Evolutionary conservation across 2,329 filamentous ascomycete species (phyloP), one percentile per base, ranked within the genome.

Genomic region (Lasiodiplodia hormozganensis): DNA sequence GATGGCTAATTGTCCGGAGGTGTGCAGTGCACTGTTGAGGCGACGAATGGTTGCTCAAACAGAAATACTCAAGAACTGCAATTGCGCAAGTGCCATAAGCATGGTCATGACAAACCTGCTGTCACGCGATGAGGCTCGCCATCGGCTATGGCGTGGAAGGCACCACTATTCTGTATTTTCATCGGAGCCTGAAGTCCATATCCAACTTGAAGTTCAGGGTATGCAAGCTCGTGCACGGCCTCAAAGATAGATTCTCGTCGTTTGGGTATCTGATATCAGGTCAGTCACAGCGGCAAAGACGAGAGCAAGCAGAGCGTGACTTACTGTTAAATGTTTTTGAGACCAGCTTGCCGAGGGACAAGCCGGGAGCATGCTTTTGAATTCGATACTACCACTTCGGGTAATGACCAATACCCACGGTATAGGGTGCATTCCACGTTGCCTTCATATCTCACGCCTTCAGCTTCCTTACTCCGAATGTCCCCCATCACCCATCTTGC

Each of bases 361-460:
- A 66, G 62, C 62, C 52, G 62, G 62, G 18, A 34, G 51, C 54
- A 28, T 56, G 62, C 62, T 66, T 66, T 66, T 66, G 25, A 12
- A 56, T 16, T 47, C 49, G 54, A 43, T 52, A 38, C 12, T 54
- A 56, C 21, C 25, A 43, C 14, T 66, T 49, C 14, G 34, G n/a
- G n/a, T n/a, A n/a, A 53, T 21, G 36, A 6, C 31, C 31, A 34
- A 8, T 34, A 18, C 21, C 36, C 40, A 25, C n/a, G 47, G 60
- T 25, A 64, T 52, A 18, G 47, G 28, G 31, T 23, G 40, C 51
- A 34, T 31, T 21, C 40, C 62, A 34, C 21, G 28, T 31, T n/a
- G 7, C 43, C 58, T 12, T 23, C 47, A n/a, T 31, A 21, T 43
- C 43, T 21, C 10, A 49, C 25, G 25, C 40, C 23, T 11, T n/a